Base-by-base conservation (phyloP, 345 rosid genomes). In the Cochlearia excelsa region DNA sequence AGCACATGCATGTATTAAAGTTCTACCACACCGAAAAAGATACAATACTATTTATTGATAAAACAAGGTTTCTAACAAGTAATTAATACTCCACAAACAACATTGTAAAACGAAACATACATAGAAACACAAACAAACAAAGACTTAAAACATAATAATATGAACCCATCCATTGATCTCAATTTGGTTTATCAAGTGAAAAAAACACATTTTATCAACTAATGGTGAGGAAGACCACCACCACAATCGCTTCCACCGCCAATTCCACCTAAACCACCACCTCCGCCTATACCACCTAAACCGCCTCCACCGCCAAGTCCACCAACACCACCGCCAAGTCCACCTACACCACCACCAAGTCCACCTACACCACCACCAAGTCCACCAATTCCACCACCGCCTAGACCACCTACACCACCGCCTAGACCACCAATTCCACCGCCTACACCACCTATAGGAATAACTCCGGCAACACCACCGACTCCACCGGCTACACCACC, bases 401-500 rank as follows among this genome's bases (percentile, higher is more conserved):
- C 81, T 0, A 60, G 42, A 30, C 61, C 67, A 4, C 68, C 78
- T 2, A 26, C 23, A 26, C 76, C 76, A 2, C 68, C 77, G 1
- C 72, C 72, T 10, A 72, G 16, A 11, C 76, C 76, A 4, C 76
- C 76, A 7, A 72, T 6, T 10, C 72, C 72, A 0, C 78, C 76
- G 2, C 73, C 73, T 1, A 51, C 57, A 2, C 78, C 76, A 1
- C 79, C 77, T 0, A 59, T 8, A 37, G 40, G 40, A 6, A 37
- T 1, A 37, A 37, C 40, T 37, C 40, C 40, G 7, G 40, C 40
- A 6, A 37, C 40, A 37, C 71, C 77, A 0, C 54, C 67, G 4
- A 42, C 31, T n/a, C 62, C 76, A 33, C 40, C 40, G 1, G 56
- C 62, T 0, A 59, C 74, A 11, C 76, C 79, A 9, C 70, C 47